Evolutionary conservation across 2,329 filamentous ascomycete genomes (phyloP), one percentile per base, ranked within the genome.

Genomic region (Colletotrichum sp.): DNA sequence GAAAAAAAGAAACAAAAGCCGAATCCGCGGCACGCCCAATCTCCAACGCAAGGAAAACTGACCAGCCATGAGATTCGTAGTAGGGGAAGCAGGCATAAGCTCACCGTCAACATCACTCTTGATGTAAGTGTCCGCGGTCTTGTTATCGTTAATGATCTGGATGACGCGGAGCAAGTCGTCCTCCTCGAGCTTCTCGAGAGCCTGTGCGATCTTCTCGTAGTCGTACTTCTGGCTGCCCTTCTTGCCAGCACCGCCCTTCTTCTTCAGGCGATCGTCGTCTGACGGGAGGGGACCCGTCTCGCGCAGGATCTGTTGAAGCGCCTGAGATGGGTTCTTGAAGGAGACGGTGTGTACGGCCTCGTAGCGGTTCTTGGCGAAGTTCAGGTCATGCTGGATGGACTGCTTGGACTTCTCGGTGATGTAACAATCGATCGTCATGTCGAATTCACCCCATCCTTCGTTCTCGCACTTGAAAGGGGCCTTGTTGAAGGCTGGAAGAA

Each of bases 381-480:
- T 98, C 75, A 99, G 90, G 81, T 99, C 97, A 84, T 99, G 97
- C 65, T 88, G 86, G 76, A 99, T 88, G 16, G 90, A 88, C 80
- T 95, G 91, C 80, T 98, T 96, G 72, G 93, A 93, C 88, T 98
- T 98, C 84, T 97, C 95, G 34, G 93, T 92, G 57, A 93, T 94
- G 81, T 92, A 93, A 78, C 97, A 90, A 75, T 94, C 91, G 80
- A 98, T 97, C 62, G 88, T 89, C 92, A 99, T 96, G 82, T 98
- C 97, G 83, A 99, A 99, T 86, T 98, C 97, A 80, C 97, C 97
- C 97, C 97, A 99, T 78, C 97, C 97, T 85, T 98, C 94, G 84
- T 99, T 98, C 76, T 92, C 88, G 84, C 98, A 98, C 77, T 90
- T 90, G 86, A 98, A 99, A 0, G 97, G 97, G 1, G 95, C 91